Conservation (phyloP, 2,329 filamentous ascomycete species). For the Diaporthe citrichinensis region DNA sequence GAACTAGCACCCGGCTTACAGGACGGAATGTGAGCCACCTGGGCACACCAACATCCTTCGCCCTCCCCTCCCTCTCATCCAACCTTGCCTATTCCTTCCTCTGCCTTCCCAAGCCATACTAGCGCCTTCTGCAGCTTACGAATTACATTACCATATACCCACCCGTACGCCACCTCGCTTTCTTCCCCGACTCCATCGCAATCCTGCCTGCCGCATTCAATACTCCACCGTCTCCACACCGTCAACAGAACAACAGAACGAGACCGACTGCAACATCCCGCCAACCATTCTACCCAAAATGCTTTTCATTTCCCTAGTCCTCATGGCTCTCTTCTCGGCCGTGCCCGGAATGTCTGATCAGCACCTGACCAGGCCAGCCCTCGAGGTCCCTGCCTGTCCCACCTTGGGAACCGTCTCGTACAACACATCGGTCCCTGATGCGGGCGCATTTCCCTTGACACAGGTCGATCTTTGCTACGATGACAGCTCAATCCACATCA, state of each 20-base stretch:
- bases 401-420: constrained; percentile 54
- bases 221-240: neutral
- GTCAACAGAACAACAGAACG: neutral
- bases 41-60: constrained; percentile 14
- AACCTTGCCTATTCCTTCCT: neutral
- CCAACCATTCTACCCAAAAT: neutral
- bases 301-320: neutral
- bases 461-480: constrained; percentile 64
- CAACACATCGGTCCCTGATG: constrained; percentile 58
- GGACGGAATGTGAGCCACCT: neutral
- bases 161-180: neutral
- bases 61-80: neutral
- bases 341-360: neutral
- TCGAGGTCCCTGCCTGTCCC: constrained; percentile 58
- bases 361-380: constrained; percentile 31
- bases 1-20: neutral
- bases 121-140: constrained; percentile 14
- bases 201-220: neutral
- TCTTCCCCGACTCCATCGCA: neutral
- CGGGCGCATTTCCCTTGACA: constrained; percentile 58
- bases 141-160: neutral
- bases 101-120: neutral
- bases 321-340: neutral
- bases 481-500: constrained; percentile 54
- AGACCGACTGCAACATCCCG: neutral